Conservation (phyloP, 2,329 filamentous ascomycete genomes). For the Diaporthe sp. region DNA sequence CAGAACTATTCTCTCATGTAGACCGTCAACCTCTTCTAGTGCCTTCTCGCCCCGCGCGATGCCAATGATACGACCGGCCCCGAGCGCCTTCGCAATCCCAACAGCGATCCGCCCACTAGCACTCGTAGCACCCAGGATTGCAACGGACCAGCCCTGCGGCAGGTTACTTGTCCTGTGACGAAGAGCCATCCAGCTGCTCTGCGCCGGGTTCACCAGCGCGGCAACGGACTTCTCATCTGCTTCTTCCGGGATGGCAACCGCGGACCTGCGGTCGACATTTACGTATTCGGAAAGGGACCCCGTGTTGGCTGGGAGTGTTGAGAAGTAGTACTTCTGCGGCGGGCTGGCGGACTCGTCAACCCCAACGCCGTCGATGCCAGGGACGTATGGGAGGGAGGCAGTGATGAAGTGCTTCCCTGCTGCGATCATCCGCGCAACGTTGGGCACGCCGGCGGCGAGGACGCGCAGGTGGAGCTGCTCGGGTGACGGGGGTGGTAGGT, state of each 20-base stretch:
- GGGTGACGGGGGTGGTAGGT: not conserved
- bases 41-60: conserved; percentile 56
- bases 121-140: conserved; percentile 66
- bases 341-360: conserved; percentile 2
- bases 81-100: conserved; percentile 58
- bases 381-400: conserved; percentile 58
- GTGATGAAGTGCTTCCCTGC: conserved; percentile 55
- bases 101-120: conserved; percentile 64
- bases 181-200: conserved; percentile 70
- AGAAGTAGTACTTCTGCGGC: conserved; percentile 19
- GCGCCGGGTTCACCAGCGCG: conserved; percentile 65
- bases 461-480: conserved; percentile 62
- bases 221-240: conserved; percentile 63
- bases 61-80: conserved; percentile 63
- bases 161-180: conserved; percentile 55
- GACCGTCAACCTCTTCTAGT: conserved; percentile 63
- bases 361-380: conserved; percentile 31
- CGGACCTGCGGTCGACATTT: conserved; percentile 57
- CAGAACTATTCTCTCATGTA: conserved; percentile 56
- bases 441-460: conserved; percentile 64
- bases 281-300: conserved; percentile 53
- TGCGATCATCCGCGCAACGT: conserved; percentile 54
- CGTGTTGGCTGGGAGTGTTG: conserved; percentile 4
- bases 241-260: conserved; percentile 53
- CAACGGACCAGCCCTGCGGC: conserved; percentile 57